These are phyloP conservation scores for Crassisporium funariophilum DNA, from an alignment of 768 basidiomycete genomes.

Conservation along the genomic window DNA sequence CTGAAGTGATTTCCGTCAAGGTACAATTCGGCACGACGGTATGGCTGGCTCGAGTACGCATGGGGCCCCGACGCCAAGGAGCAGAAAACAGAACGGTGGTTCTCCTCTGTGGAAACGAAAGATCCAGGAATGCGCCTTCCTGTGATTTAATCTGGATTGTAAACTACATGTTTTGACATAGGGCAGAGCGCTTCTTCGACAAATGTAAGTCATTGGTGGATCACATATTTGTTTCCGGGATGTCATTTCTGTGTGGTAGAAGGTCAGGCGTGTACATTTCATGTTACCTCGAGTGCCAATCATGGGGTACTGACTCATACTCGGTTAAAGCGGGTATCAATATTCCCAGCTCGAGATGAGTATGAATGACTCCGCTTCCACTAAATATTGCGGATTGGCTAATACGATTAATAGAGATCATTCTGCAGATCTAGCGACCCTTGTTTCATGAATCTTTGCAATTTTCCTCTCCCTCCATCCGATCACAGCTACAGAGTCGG, in stretches of 20 bases:
- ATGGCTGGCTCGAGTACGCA: slow-evolving; percentile 48
- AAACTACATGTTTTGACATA: no score
- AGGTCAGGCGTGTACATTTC: slow-evolving; percentile 53
- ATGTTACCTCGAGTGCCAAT: not conserved
- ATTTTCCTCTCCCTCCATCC: no score
- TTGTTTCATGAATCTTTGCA: no score
- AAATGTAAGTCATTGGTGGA: slow-evolving; percentile 1
- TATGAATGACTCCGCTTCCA: slow-evolving; percentile 31
- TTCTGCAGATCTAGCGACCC: no score
- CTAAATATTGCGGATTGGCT: not conserved
- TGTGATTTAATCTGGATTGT: slow-evolving; percentile 55
- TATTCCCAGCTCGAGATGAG: slow-evolving; percentile 62
- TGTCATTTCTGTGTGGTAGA: slow-evolving; percentile 58
- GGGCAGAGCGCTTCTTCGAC: slow-evolving; percentile 25
- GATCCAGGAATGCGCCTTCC: slow-evolving; percentile 31
- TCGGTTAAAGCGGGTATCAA: slow-evolving; percentile 45
- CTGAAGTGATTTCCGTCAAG: slow-evolving; percentile 33
- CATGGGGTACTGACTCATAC: not conserved
- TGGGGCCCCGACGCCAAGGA: slow-evolving; percentile 52
- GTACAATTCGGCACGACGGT: slow-evolving; percentile 52
- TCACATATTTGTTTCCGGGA: slow-evolving; percentile 31
- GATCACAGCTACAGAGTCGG: no score
- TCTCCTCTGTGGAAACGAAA: slow-evolving; percentile 23
- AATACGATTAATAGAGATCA: slow-evolving; percentile 33
- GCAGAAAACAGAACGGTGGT: slow-evolving; percentile 60